phyloP scores from a whole-genome alignment of 495 filamentous ascomycete genomes.

The Lichina pygmaea region DNA sequence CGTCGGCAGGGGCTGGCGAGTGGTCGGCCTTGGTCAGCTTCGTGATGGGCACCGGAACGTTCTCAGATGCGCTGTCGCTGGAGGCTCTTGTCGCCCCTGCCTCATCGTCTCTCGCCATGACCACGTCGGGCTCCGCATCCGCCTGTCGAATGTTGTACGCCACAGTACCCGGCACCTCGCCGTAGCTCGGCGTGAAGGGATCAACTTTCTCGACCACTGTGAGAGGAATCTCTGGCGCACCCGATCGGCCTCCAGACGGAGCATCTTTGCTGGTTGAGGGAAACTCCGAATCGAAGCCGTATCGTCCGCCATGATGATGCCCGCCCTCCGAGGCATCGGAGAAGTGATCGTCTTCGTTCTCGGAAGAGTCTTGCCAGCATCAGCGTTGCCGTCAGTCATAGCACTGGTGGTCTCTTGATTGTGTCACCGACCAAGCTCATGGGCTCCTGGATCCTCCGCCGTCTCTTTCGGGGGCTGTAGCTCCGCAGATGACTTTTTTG shows the following conservation, averaged over 20 bases:
- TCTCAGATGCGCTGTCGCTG: not conserved
- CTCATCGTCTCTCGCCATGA: conserved; percentile 6
- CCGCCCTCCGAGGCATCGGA: conserved; percentile 63
- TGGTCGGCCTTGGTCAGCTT: conserved; percentile 17
- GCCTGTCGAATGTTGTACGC: conserved; percentile 48
- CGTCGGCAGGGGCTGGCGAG: conserved; percentile 27
- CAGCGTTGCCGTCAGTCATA: conserved; percentile 2
- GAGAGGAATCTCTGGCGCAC: conserved; percentile 19
- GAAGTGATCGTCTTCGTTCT: conserved; percentile 65
- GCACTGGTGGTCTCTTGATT: conserved; percentile 2
- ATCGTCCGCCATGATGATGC: conserved; percentile 2
- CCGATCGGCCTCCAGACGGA: not conserved
- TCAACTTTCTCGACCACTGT: conserved; percentile 57
- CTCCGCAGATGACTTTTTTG: not conserved
- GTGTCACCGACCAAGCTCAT: conserved; percentile 39
- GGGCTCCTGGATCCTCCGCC: conserved; percentile 53
- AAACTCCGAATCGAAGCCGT: conserved; percentile 23
- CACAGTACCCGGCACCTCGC: conserved; percentile 65
- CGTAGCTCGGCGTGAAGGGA: conserved; percentile 35
- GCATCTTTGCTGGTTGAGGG: conserved; percentile 33
- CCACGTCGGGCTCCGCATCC: conserved; percentile 62
- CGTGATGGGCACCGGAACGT: not conserved
- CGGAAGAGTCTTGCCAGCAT: conserved; percentile 24
- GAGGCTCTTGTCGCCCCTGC: not conserved
- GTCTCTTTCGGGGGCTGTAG: conserved; percentile 18